A percentile compares a stretch with the other conserved stretches of the same genome.
Conservation (phyloP, 805 yeast genomes). For the Diddensiella santjacobensis region DNA sequence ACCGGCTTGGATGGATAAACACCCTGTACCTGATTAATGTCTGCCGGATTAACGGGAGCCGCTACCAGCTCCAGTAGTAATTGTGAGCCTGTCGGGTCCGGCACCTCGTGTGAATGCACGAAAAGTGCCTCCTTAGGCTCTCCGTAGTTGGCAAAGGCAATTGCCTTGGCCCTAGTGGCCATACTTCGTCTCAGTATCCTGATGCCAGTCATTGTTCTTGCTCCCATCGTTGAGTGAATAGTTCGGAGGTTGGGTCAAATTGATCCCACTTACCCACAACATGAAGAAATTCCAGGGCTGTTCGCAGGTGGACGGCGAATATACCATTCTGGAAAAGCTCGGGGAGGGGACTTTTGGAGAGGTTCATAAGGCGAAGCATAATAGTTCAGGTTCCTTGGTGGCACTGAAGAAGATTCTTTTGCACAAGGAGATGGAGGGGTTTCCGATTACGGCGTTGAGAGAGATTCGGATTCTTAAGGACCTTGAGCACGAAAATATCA, state of each 20-base stretch:
- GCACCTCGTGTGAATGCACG: constrained; percentile 36
- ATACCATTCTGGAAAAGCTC: constrained; percentile 39
- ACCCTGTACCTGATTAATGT: constrained; percentile 80
- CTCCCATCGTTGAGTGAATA: not conserved
- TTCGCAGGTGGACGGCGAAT: constrained; percentile 31
- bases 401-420: constrained; percentile 86
- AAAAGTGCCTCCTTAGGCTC: constrained; percentile 38
- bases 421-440: constrained; percentile 68
- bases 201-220: not conserved
- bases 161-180: constrained; percentile 47
- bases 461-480: constrained; percentile 80
- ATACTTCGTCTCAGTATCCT: not conserved
- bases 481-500: constrained; percentile 63
- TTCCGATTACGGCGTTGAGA: constrained; percentile 92
- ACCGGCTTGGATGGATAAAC: constrained; percentile 78
- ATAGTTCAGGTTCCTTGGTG: constrained; percentile 55
- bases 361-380: constrained; percentile 70
- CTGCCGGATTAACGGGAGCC: constrained; percentile 87
- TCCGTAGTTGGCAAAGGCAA: constrained; percentile 66
- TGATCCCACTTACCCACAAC: not conserved
- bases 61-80: constrained; percentile 69
- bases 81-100: constrained; percentile 33
- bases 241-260: not conserved
- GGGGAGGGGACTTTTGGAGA: constrained; percentile 91
- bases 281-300: constrained; percentile 31